Base-by-base conservation (phyloP, 495 filamentous ascomycete genomes). In the Clavariopsis aquatica region DNA sequence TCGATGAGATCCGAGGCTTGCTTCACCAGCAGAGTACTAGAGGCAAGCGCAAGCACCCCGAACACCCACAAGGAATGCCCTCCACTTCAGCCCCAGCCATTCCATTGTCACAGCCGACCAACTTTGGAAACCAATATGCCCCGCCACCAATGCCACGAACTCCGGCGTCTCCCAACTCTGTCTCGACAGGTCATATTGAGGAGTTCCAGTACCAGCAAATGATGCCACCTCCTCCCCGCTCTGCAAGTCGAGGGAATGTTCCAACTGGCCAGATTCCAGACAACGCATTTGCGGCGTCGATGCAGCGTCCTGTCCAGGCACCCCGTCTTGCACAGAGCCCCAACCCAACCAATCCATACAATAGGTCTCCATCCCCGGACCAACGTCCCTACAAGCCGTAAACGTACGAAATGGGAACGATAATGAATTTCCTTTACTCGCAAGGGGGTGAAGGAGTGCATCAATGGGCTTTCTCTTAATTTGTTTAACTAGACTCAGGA, bases 1-100 rank as follows among this genome's bases (percentile, higher is more conserved):
- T 71, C 26, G 69, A 71, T 31, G 69, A 71, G 49, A 51, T 70
- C 27, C 57, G 62, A n/a, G 70, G 62, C 13, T 38, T 69, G 36
- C 47, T 72, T 1, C 62, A 60, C 49, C 66, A 66, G 45, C 66
- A 29, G n/a, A 69, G 66, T 58, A 71, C 38, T 36, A 56, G 49
- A 13, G 66, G 69, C 0, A 65, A 60, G 28, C 66, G 69, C 56
- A 66, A 60, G 34, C 65, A 72, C 46, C 22, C 45, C 12, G 9
- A 49, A 24, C 43, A 56, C 22, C 64, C 60, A 9, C 64, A 64
- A 58, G 59, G 58, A 59, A 70, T 70, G 62, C 68, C 68, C n/a
- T 52, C 62, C 5, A 54, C 67, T 22, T 64, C 68, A 6, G 46
- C 67, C 19, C 68, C 68, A 7, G 41, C 67, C 15, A 57, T 57